phyloP scores from a whole-genome alignment of 257 asterid genomes.

The Solanum megistacrolobum region DNA sequence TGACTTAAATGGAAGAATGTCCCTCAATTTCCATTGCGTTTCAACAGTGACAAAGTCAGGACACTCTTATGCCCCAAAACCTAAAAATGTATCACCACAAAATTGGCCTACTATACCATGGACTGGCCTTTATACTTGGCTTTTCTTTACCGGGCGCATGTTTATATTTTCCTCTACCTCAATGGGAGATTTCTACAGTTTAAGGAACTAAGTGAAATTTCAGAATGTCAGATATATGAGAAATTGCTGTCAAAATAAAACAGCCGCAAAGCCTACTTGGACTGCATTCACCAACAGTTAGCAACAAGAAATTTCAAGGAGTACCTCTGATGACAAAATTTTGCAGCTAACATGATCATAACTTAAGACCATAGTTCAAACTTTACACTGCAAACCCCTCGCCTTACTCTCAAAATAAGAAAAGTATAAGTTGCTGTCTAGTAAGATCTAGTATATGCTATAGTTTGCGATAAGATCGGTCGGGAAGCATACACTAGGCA shows the following conservation, averaged over 20 bases:
- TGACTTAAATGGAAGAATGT: background rate
- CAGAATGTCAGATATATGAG: background rate
- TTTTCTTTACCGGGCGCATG: background rate
- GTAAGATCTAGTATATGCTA: background rate
- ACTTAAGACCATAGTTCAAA: background rate
- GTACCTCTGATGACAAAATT: background rate
- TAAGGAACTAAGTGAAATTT: background rate
- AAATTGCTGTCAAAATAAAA: background rate
- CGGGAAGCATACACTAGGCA: background rate
- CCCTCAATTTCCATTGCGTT: background rate
- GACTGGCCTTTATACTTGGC: background rate
- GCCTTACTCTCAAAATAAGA: background rate
- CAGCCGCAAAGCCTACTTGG: background rate
- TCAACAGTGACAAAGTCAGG: background rate
- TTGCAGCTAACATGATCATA: too few relatives aligned
- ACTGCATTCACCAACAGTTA: background rate
- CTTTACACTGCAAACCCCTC: background rate
- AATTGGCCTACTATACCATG: background rate
- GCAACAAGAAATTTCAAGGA: background rate
- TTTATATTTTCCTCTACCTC: background rate
- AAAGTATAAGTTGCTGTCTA: background rate
- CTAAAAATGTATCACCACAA: background rate
- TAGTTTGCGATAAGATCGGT: background rate
- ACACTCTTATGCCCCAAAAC: background rate
- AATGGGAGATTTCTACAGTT: background rate